Conservation (phyloP, 441 rosid genomes). For the Isatis lusitanica region DNA sequence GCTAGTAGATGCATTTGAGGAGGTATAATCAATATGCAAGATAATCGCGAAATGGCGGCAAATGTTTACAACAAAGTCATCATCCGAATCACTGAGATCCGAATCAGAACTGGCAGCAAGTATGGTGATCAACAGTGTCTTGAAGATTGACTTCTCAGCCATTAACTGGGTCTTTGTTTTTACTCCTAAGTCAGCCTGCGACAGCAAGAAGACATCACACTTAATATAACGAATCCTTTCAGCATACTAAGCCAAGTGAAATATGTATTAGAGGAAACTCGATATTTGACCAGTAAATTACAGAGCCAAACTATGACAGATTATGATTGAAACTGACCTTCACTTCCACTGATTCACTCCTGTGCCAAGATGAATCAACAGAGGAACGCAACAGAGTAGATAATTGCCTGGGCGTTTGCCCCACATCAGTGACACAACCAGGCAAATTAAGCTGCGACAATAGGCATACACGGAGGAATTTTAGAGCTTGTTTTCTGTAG, state of each 20-base stretch:
- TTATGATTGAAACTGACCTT: constrained; percentile 61
- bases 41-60: constrained; percentile 97
- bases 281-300: constrained; percentile 10
- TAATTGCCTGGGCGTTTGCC: constrained; percentile 63
- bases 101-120: constrained; percentile 90
- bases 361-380: constrained; percentile 69
- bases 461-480: constrained; percentile 90
- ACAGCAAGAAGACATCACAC: constrained; percentile 9
- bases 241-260: constrained; percentile 11
- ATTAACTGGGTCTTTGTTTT: constrained; percentile 99
- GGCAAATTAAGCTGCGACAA: constrained; percentile 96
- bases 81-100: constrained; percentile 78
- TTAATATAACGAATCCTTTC: constrained; percentile 16
- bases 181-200: constrained; percentile 97
- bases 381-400: constrained; percentile 71
- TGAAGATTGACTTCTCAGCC: constrained; percentile 99
- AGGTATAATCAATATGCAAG: constrained; percentile 71
- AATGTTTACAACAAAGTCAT: constrained; percentile 80
- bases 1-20: constrained; percentile 57
- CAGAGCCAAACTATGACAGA: constrained; percentile 19
- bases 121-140: constrained; percentile 82
- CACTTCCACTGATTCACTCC: constrained; percentile 72
- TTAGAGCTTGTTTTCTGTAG: constrained; percentile 89
- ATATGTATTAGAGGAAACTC: not conserved
- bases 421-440: constrained; percentile 78